A percentile compares a stretch with the other conserved stretches of the same genome.
Conservation (phyloP, 257 asterid species). For the Solanum rostratum region DNA sequence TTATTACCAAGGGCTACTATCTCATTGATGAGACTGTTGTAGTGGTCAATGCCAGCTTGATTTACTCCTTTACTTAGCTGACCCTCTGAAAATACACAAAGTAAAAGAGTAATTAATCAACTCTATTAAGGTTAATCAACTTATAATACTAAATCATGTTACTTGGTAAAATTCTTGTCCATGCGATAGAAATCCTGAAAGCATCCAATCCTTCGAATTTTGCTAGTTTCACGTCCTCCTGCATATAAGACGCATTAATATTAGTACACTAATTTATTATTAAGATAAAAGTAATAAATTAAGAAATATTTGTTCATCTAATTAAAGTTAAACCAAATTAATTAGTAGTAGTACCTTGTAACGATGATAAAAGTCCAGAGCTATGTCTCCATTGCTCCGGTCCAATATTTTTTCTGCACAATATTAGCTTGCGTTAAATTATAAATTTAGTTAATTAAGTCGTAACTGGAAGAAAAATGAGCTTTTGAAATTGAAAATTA, state of each 20-base stretch:
- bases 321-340: not conserved
- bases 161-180: constrained; percentile 64
- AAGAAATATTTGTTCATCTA: not conserved
- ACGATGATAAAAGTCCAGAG: constrained; percentile 37
- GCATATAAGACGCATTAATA: not conserved
- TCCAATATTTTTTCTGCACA: constrained; percentile 38
- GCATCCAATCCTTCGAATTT: constrained; percentile 29
- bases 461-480: no score
- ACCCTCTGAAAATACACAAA: constrained; percentile 23
- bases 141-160: constrained; percentile 8
- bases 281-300: not conserved
- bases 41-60: constrained; percentile 43
- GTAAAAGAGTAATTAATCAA: not conserved
- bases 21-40: constrained; percentile 49
- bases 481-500: no score
- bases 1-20: constrained; percentile 41
- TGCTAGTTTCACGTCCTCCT: constrained; percentile 45
- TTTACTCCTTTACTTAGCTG: constrained; percentile 49
- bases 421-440: no score
- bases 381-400: constrained; percentile 36
- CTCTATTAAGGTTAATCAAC: not conserved
- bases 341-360: constrained; percentile 26
- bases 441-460: no score
- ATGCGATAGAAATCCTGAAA: constrained; percentile 59
- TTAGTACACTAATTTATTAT: not conserved